Evolutionary conservation across 2,329 filamentous ascomycete genomes (phyloP).

Genomic region (Cordyceps militaris): DNA sequence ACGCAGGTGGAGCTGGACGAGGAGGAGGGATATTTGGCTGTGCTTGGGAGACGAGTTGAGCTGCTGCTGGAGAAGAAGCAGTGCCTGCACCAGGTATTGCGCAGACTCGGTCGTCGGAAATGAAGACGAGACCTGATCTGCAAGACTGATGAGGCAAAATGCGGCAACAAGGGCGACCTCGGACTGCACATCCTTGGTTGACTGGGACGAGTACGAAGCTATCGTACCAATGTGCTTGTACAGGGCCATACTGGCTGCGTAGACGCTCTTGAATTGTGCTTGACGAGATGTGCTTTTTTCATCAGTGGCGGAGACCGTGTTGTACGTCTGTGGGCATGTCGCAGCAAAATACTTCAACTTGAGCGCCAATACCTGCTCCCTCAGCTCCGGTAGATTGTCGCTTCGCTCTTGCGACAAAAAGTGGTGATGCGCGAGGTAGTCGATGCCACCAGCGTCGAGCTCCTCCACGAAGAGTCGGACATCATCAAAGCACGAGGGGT

Average conservation of each 20-base stretch:
- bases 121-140: slow-evolving; percentile 12
- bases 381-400: slow-evolving; percentile 18
- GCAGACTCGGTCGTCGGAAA: slow-evolving; percentile 16
- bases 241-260: slow-evolving; percentile 16
- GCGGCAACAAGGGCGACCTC: slow-evolving; percentile 30
- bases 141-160: slow-evolving; percentile 27
- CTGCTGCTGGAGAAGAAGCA: slow-evolving; percentile 43
- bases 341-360: slow-evolving; percentile 40
- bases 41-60: slow-evolving; percentile 38
- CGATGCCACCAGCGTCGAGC: slow-evolving; percentile 34
- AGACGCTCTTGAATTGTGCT: background rate
- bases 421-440: slow-evolving; percentile 32
- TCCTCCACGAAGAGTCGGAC: slow-evolving; percentile 37
- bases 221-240: slow-evolving; percentile 12
- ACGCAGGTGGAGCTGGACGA: slow-evolving; percentile 45
- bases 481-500: slow-evolving; percentile 40
- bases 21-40: slow-evolving; percentile 39
- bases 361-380: slow-evolving; percentile 28
- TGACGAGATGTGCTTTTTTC: background rate
- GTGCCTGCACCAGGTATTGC: slow-evolving; percentile 39
- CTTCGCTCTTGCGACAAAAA: slow-evolving; percentile 27
- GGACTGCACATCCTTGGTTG: slow-evolving; percentile 19
- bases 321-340: slow-evolving; percentile 25
- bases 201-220: background rate
- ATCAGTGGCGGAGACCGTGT: background rate